Percentiles rank a stretch among this genome's conserved stretches.
These are phyloP conservation scores for Thuja plicata DNA, from an alignment of 83 land plant species.

Conservation along the genomic window DNA sequence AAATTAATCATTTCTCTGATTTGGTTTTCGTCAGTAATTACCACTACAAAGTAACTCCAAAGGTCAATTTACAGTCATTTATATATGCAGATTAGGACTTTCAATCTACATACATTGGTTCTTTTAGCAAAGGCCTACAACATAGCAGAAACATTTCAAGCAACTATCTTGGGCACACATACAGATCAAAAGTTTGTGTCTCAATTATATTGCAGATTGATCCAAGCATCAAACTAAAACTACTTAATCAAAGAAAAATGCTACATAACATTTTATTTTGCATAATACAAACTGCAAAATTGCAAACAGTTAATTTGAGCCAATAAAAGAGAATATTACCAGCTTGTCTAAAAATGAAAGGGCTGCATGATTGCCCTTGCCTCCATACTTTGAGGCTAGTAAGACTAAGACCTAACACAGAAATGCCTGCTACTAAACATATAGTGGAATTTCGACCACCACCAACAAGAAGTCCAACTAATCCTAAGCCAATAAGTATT, in stretches of 20 bases:
- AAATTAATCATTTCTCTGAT: not conserved
- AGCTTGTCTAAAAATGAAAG: conserved; percentile 5
- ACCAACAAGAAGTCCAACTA: not conserved
- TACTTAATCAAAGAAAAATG: not conserved
- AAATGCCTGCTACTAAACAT: not conserved
- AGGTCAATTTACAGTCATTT: not conserved
- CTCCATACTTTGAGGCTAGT: conserved; percentile 12
- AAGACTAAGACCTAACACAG: not conserved
- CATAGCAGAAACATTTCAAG: not conserved
- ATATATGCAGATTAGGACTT: not conserved
- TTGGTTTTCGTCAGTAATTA: not conserved
- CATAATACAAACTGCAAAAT: not conserved
- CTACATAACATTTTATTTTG: not conserved
- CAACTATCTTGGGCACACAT: not conserved
- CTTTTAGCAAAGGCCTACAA: not conserved
- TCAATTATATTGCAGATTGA: not conserved
- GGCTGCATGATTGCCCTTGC: conserved; percentile 2
- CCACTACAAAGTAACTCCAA: not conserved
- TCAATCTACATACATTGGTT: not conserved
- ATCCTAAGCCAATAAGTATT: not conserved
- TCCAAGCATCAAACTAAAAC: not conserved
- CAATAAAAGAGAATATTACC: conserved; percentile 3
- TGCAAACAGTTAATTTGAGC: not conserved
- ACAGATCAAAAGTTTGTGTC: not conserved
- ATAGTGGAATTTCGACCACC: not conserved